These are phyloP conservation scores for Emericellopsis atlantica DNA, from an alignment of 2,329 filamentous ascomycete species.

Conservation along the genomic window DNA sequence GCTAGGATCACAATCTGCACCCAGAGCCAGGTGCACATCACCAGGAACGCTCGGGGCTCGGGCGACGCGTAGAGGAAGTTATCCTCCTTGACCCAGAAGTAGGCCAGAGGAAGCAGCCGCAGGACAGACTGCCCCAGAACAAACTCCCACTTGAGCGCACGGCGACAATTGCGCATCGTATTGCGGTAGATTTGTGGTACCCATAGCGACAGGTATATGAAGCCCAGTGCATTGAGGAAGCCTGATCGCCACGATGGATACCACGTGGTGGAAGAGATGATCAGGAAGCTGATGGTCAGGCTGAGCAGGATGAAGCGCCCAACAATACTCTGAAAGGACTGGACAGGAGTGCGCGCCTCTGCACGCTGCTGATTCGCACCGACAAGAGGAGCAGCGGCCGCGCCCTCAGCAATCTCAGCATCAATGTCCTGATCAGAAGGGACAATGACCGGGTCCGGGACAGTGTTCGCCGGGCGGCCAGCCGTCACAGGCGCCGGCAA, in stretches of 20 bases:
- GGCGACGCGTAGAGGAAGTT: conserved; percentile 72
- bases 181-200: conserved; percentile 86
- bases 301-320: conserved; percentile 44
- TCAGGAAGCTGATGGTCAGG: conserved; percentile 42
- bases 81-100: conserved; percentile 66
- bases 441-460: conserved; percentile 38
- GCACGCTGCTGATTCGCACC: conserved; percentile 12
- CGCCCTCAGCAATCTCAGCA: conserved; percentile 40
- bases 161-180: conserved; percentile 77
- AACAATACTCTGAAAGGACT: conserved; percentile 41
- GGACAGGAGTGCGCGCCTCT: conserved; percentile 11
- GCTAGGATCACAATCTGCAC: conserved; percentile 68
- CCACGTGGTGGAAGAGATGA: conserved; percentile 49
- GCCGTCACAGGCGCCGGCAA: conserved; percentile 29
- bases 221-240: conserved; percentile 52
- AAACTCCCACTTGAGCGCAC: conserved; percentile 84
- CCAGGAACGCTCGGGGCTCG: conserved; percentile 51
- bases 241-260: conserved; percentile 37
- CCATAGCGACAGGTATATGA: conserved; percentile 84
- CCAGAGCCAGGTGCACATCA: conserved; percentile 67
- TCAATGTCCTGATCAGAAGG: conserved; percentile 53
- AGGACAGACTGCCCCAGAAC: conserved; percentile 72
- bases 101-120: conserved; percentile 67
- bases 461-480: conserved; percentile 6
- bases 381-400: conserved; percentile 13